phyloP scores from a whole-genome alignment of 2,329 filamentous ascomycete species.

The Fusarium sp. region DNA sequence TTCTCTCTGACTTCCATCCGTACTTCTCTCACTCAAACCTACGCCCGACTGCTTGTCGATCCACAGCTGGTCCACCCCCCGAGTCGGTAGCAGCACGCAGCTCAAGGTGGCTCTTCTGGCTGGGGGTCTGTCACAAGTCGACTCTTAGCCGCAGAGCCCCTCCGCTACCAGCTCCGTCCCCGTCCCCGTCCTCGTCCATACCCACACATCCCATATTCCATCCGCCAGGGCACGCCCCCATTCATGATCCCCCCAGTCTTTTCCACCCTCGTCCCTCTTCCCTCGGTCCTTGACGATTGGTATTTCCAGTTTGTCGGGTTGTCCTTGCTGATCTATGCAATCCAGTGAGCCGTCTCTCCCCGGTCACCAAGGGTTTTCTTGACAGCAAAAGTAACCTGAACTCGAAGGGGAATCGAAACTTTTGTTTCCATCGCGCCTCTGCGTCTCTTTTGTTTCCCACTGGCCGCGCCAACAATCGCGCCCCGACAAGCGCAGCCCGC shows the following conservation, averaged over 20 bases:
- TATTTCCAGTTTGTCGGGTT: not conserved
- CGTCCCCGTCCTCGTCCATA: conserved; percentile 7
- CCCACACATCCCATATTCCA: conserved; percentile 30
- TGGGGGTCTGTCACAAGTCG: conserved; percentile 35
- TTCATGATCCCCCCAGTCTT: conserved; percentile 27
- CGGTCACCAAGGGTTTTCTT: not conserved
- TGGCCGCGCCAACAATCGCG: conserved; percentile 40
- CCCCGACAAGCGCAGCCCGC: conserved; percentile 46
- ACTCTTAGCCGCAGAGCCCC: conserved; percentile 42
- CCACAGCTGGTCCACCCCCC: conserved; percentile 38
- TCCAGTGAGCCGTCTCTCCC: not conserved
- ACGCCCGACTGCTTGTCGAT: conserved; percentile 27
- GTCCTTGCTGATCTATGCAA: not conserved
- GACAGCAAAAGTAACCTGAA: not conserved
- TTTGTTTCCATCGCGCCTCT: conserved; percentile 4
- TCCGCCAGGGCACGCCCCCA: conserved; percentile 29
- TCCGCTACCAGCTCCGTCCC: conserved; percentile 20
- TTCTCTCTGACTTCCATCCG: not conserved
- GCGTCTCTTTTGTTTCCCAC: conserved; percentile 38
- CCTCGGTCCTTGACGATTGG: conserved; percentile 10
- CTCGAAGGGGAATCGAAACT: not conserved
- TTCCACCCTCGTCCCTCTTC: conserved; percentile 10
- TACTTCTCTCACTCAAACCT: conserved; percentile 20
- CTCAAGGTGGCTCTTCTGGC: conserved; percentile 11
- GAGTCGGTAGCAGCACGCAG: conserved; percentile 27